Percentiles rank a stretch among this genome's conserved stretches.
Conservation (phyloP, 2,329 filamentous ascomycete genomes). For the Penicillium sp. region DNA sequence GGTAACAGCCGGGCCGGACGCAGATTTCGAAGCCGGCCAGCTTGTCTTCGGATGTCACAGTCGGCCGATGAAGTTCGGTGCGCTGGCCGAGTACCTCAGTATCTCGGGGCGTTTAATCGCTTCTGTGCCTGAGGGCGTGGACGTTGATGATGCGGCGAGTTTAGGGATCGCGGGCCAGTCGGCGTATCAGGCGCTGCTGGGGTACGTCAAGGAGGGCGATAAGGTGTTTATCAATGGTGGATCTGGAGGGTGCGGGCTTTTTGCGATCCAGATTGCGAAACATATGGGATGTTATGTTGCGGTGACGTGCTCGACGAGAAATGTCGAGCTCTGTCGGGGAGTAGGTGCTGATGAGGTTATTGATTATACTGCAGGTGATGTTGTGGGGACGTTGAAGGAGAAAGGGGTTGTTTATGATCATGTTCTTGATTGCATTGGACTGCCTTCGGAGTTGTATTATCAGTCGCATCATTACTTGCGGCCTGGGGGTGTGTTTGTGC, state of each 20-base stretch:
- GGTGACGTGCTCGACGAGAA: constrained; percentile 54
- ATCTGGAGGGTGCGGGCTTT: constrained; percentile 57
- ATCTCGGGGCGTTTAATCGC: constrained; percentile 32
- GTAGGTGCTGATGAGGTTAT: constrained; percentile 61
- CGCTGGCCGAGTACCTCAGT: constrained; percentile 44
- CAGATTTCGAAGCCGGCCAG: constrained; percentile 37
- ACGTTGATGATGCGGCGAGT: constrained; percentile 40
- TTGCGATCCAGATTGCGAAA: constrained; percentile 61
- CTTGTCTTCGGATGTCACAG: constrained; percentile 44
- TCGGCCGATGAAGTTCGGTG: constrained; percentile 36
- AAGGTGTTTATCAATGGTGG: constrained; percentile 62
- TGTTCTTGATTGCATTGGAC: constrained; percentile 56
- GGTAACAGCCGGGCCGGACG: constrained; percentile 31
- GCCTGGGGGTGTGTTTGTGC: constrained; percentile 48
- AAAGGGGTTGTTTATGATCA: constrained; percentile 50
- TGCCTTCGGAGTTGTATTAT: constrained; percentile 50
- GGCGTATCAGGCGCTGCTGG: constrained; percentile 47
- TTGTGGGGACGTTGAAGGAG: constrained; percentile 45
- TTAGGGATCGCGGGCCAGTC: constrained; percentile 47
- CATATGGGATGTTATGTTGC: constrained; percentile 56
- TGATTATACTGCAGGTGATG: constrained; percentile 50
- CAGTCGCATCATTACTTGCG: constrained; percentile 50
- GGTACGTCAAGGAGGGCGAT: constrained; percentile 47
- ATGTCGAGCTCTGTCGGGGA: constrained; percentile 52
- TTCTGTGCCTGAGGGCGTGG: constrained; percentile 43